Evolutionary conservation across 1,139 yeast species (phyloP), one percentile per base, ranked within the genome.

Genomic region (Candida sanyaensis): DNA sequence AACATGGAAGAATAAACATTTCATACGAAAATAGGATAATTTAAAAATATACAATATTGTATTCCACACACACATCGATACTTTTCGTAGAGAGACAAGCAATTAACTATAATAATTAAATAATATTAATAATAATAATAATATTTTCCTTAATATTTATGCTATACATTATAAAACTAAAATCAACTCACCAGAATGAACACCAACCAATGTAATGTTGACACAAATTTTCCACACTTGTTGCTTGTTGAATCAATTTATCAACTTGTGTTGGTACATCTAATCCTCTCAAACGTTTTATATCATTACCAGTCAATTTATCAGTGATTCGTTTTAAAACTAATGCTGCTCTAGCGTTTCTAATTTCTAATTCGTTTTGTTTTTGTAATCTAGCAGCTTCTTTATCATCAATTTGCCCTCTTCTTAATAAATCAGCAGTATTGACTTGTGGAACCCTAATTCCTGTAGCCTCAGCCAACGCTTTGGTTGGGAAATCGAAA

Each of bases 191-290:
- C 98, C 99, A 93, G 81, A 92, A 93, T 0, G 98, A 88, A 69
- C 99, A 93, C 99, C 99, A 95, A 17, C 99, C 99, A 53, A 95
- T 88, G 63, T 89, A 95, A 66, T 93, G 99, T 66, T 91, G 97
- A 63, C 99, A 93, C 50, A 95, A 71, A 60, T 93, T 93, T 64
- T 95, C 99, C 30, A 93, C 96, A 49, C 96, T 88, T 0, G 98
- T 93, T 1, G 99, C 99, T 63, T 95, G 97, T 61, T 89, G 96
- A 47, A 95, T 93, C 64, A 95, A 74, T 63, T 86, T 86, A 59
- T 93, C 98, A 39, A 95, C 99, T 66, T 95, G 99, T 2, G 87
- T 83, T 1, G 96, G 87, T 37, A 92, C 92, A 58, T 84, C 88
- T 54, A 95, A 73, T 37, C 86, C 91, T 44, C 77, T 73, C 50